Evolutionary conservation across 2,329 filamentous ascomycete genomes (phyloP).

Genomic region (Phialophora chinensis): DNA sequence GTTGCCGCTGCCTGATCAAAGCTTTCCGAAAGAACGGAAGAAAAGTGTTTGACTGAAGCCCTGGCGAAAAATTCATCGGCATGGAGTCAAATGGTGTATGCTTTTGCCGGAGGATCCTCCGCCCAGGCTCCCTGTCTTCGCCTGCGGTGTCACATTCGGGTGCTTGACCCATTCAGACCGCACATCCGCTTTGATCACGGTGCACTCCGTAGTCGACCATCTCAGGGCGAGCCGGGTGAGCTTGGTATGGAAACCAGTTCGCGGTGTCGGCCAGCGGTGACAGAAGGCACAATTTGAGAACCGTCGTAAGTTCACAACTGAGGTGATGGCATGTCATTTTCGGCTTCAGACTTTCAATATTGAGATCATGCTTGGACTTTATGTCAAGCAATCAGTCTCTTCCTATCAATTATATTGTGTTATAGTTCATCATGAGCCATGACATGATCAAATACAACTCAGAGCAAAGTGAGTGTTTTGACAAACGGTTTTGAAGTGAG

Average conservation of each 20-base stretch:
- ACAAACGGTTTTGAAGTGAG: slow-evolving; percentile 1
- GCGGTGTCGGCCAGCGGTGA: not conserved
- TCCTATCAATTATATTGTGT: slow-evolving; percentile 52
- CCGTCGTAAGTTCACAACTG: not conserved
- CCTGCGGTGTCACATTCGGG: not conserved
- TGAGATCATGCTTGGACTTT: slow-evolving; percentile 33
- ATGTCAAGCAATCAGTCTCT: slow-evolving; percentile 51
- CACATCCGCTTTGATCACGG: not conserved
- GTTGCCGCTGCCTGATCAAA: not conserved
- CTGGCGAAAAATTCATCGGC: not conserved
- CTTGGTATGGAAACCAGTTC: not conserved
- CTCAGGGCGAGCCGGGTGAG: not conserved
- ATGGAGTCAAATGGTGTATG: not conserved
- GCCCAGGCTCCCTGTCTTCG: not conserved
- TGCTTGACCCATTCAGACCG: not conserved
- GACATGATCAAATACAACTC: slow-evolving; percentile 16
- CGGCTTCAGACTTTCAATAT: slow-evolving; percentile 40
- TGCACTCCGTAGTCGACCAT: not conserved
- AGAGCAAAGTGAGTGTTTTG: not conserved
- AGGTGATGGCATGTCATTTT: slow-evolving; percentile 10
- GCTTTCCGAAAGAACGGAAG: not conserved
- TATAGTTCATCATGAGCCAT: slow-evolving; percentile 51
- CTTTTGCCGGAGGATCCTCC: not conserved
- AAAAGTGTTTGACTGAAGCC: not conserved
- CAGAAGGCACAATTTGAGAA: not conserved